Conservation (phyloP, 345 rosid species). For the Conringia planisiliqua region DNA sequence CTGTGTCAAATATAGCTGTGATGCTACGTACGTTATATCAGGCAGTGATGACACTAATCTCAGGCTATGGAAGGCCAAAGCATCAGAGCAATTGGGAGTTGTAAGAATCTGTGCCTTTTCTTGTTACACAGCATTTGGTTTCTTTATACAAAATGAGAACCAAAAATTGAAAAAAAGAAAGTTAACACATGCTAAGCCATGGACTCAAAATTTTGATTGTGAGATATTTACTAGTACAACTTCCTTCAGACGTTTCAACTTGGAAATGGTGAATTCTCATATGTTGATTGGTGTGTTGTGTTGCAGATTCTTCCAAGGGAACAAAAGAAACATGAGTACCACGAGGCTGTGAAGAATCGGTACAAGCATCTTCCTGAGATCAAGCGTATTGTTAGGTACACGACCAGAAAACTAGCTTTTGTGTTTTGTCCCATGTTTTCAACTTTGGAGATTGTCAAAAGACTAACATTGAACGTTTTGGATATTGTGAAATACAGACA, state of each 20-base stretch:
- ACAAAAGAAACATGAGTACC: conserved; percentile 69
- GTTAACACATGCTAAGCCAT: background rate
- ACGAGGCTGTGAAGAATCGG: conserved; percentile 79
- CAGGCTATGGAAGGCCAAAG: conserved; percentile 97
- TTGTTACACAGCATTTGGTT: background rate
- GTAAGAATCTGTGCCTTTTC: conserved; percentile 49
- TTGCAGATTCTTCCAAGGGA: conserved; percentile 89
- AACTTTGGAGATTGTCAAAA: background rate
- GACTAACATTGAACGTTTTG: conserved; percentile 8
- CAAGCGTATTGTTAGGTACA: conserved; percentile 80
- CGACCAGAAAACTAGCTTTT: background rate
- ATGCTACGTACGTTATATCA: conserved; percentile 86
- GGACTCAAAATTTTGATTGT: background rate
- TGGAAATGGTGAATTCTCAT: background rate
- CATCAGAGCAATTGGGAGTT: conserved; percentile 95
- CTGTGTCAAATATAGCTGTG: conserved; percentile 88
- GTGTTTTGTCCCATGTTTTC: background rate
- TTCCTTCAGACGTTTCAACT: background rate
- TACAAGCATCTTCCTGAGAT: conserved; percentile 89
- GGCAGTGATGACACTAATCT: conserved; percentile 97
- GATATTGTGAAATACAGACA: conserved; percentile 54
- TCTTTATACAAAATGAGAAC: background rate
- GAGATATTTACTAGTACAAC: background rate
- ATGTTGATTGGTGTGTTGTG: conserved; percentile 3
- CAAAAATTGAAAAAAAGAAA: background rate